These are phyloP conservation scores for Scopulariopsis brevicaulis DNA, from an alignment of 2,329 filamentous ascomycete genomes.

Conservation along the genomic window DNA sequence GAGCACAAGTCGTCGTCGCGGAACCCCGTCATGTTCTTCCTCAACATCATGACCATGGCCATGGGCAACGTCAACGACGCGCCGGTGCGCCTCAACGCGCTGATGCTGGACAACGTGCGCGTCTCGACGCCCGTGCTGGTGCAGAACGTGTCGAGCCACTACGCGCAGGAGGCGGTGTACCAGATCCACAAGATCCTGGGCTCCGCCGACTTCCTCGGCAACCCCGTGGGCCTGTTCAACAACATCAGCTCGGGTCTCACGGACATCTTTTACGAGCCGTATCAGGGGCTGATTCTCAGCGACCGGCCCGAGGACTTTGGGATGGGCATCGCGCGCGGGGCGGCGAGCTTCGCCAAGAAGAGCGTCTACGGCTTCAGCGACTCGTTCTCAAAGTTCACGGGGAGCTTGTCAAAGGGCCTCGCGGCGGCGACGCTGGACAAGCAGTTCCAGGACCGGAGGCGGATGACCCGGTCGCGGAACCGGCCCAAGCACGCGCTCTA, in stretches of 20 bases:
- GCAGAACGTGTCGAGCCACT: conserved; percentile 84
- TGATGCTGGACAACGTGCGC: conserved; percentile 90
- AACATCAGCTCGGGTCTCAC: conserved; percentile 95
- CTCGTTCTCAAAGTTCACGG: conserved; percentile 95
- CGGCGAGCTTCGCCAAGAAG: conserved; percentile 96
- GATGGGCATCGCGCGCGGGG: conserved; percentile 89
- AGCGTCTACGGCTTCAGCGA: conserved; percentile 96
- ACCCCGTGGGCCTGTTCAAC: conserved; percentile 95
- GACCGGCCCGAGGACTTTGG: conserved; percentile 93
- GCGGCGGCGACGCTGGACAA: conserved; percentile 95
- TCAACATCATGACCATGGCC: conserved; percentile 98
- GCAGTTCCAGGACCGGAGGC: conserved; percentile 92
- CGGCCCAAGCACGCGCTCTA: conserved; percentile 95
- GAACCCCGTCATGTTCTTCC: conserved; percentile 96
- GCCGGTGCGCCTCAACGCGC: conserved; percentile 81
- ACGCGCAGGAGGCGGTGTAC: conserved; percentile 90
- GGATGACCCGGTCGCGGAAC: conserved; percentile 88
- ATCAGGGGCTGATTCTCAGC: conserved; percentile 93
- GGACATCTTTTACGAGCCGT: conserved; percentile 98
- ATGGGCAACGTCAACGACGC: conserved; percentile 99
- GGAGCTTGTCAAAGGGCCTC: conserved; percentile 91
- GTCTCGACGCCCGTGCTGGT: conserved; percentile 77
- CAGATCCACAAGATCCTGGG: conserved; percentile 97
- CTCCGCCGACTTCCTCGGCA: conserved; percentile 93
- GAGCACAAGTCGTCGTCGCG: conserved; percentile 85